phyloP scores from a whole-genome alignment of 75 land plant species.

The Selaginella tamariscina region DNA sequence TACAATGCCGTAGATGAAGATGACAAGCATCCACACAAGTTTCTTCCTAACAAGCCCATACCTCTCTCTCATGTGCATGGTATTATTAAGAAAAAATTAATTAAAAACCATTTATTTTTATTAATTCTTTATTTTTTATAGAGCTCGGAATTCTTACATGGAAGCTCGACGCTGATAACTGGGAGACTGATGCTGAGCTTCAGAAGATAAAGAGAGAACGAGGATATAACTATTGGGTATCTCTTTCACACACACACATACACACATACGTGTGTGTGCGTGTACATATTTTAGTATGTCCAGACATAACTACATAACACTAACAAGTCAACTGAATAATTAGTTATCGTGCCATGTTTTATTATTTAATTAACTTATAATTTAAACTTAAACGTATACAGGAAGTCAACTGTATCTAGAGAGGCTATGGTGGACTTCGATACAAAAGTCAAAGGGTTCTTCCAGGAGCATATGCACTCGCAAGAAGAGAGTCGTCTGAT shows the following conservation, averaged over 20 bases:
- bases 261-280: not conserved
- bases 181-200: conserved; percentile 17
- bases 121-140: not conserved
- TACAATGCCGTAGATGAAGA: conserved; percentile 7
- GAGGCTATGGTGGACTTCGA: conserved; percentile 5
- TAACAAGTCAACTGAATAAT: not conserved
- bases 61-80: not conserved
- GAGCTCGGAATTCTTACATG: conserved; percentile 24
- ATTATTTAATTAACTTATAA: not conserved
- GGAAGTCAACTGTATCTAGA: conserved; percentile 4
- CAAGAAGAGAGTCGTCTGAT: conserved; percentile 9
- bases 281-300: no score
- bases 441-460: not conserved
- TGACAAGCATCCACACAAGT: not conserved
- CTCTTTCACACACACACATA: no score
- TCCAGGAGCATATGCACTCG: conserved; percentile 6
- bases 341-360: not conserved
- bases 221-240: conserved; percentile 21
- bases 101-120: not conserved
- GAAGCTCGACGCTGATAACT: conserved; percentile 20
- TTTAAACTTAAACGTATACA: not conserved
- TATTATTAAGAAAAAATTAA: not conserved
- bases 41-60: not conserved
- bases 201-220: conserved; percentile 16
- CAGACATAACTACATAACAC: not conserved